Evolutionary conservation across 2,329 filamentous ascomycete species (phyloP), one percentile per base, ranked within the genome.

Genomic region (Orbilia blumenaviensis): DNA sequence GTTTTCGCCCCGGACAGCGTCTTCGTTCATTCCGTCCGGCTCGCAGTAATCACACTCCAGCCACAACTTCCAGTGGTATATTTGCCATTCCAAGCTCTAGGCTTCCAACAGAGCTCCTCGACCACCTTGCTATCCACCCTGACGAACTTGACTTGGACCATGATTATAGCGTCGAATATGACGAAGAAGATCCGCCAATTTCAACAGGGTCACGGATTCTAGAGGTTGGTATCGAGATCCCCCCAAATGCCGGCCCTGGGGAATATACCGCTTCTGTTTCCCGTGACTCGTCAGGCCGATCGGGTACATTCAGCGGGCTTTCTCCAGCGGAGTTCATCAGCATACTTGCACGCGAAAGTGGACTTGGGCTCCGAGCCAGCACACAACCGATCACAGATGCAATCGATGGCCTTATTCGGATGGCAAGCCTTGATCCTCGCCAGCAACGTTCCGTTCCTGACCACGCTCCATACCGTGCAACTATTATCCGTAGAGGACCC

Each of bases 1-100:
- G 71, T 18, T 41, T 29, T 41, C 52, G 62, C n/a, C 52, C 62
- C 3, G 56, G 46, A 7, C 46, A 48, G 27, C 63, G 54, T 16
- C 29, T 63, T 34, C 46, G 56, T 16, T 10, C 27, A 7, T 23
- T 74, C 16, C 50, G 62, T 2, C 9, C 29, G 14, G 23, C 42
- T 46, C 64, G 52, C 25, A 29, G 5, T 8, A 25, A 16, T 9
- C 9, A 9, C 32, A 12, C 41, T 14, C 29, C 38, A 21, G 18
- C 56, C 12, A 2, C 21, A 9, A 14, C 9, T 25, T 10, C 41
- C 9, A n/a, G 10, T 14, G 21, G 48, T 2, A 29, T 56, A 8
- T 38, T 56, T 16, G 10, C 32, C 9, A 10, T 56, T 25, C 32
- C 16, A 38, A 25, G 52, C 32, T 25, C 29, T 27, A 36, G 52